phyloP scores from a whole-genome alignment of 192 early-diverging fungal genomes.

The Coemansia sp. region DNA sequence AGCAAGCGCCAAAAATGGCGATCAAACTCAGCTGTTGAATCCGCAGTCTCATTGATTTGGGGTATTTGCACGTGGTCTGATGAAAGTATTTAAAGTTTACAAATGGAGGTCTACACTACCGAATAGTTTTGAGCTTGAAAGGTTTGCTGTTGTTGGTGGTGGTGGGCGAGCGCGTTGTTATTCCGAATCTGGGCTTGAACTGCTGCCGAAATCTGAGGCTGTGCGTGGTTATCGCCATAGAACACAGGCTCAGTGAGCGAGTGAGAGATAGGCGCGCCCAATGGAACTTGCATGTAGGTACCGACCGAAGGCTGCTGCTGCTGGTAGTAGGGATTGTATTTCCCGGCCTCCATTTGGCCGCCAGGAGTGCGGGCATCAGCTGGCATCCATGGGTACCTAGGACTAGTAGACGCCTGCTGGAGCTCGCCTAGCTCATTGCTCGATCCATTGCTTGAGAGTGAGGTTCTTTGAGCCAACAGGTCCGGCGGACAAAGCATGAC shows the following conservation, averaged over 20 bases:
- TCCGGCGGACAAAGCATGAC: constrained; percentile 11
- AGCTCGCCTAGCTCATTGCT: constrained; percentile 24
- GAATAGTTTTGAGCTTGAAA: not conserved
- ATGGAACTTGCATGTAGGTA: constrained; percentile 31
- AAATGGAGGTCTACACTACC: not conserved
- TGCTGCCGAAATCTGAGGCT: constrained; percentile 16
- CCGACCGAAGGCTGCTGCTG: constrained; percentile 14
- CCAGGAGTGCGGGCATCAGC: not conserved
- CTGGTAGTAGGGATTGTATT: constrained; percentile 8
- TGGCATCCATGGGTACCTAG: constrained; percentile 9
- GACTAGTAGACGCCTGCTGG: constrained; percentile 12
- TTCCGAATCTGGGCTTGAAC: constrained; percentile 1
- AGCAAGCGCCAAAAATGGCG: not conserved
- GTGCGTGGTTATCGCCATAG: constrained; percentile 7
- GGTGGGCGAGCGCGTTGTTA: constrained; percentile 7
- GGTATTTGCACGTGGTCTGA: not conserved
- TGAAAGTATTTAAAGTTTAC: not conserved
- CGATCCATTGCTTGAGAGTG: constrained; percentile 20
- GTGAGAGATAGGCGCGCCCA: constrained; percentile 41
- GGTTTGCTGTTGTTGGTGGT: constrained; percentile 6
- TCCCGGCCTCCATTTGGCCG: constrained; percentile 1
- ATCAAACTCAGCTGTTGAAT: not conserved
- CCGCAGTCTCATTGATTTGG: not conserved
- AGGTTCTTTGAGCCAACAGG: constrained; percentile 27
- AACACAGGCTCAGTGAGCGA: constrained; percentile 38